A percentile compares a stretch with the other conserved stretches of the same genome.
These are phyloP conservation scores for Arthroderma sp. DNA, from an alignment of 2,329 filamentous ascomycete genomes.

Conservation along the genomic window DNA sequence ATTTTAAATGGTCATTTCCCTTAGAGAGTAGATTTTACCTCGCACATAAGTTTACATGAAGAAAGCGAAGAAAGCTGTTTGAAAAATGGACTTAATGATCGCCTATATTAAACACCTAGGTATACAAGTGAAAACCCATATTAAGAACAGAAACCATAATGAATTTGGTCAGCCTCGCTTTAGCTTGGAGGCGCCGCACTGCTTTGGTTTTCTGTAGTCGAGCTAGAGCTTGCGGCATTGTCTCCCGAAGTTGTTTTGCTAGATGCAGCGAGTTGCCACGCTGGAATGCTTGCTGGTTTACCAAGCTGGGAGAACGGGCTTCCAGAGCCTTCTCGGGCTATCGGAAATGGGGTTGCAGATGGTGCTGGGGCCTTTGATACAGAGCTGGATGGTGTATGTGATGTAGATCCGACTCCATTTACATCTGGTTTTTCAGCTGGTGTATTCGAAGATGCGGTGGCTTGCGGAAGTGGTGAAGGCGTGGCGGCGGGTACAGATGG, in stretches of 20 bases:
- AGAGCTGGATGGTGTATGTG: conserved; percentile 12
- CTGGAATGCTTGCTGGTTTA: conserved; percentile 55
- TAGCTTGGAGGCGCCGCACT: too few species aligned
- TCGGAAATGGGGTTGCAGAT: conserved; percentile 18
- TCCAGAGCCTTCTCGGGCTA: conserved; percentile 18
- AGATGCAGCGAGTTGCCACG: conserved; percentile 64
- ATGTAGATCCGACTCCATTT: conserved; percentile 15
- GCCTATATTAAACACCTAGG: too few species aligned
- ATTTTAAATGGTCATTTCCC: too few species aligned
- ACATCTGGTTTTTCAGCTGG: conserved; percentile 14
- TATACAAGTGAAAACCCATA: too few species aligned
- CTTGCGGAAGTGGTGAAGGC: conserved; percentile 17
- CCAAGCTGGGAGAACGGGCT: conserved; percentile 39
- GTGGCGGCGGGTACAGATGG: conserved; percentile 13
- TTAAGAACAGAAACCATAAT: too few species aligned
- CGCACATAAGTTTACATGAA: too few species aligned
- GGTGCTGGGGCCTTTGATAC: conserved; percentile 17
- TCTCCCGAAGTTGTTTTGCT: conserved; percentile 28
- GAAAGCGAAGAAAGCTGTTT: too few species aligned
- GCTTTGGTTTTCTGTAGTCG: conserved; percentile 5
- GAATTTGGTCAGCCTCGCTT: too few species aligned
- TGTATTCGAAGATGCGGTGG: conserved; percentile 15
- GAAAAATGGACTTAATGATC: too few species aligned
- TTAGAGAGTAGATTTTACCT: too few species aligned
- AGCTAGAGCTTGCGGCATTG: neutral